These are phyloP conservation scores for Dioszegia aurantiaca DNA, from an alignment of 768 basidiomycete genomes.

Conservation along the genomic window DNA sequence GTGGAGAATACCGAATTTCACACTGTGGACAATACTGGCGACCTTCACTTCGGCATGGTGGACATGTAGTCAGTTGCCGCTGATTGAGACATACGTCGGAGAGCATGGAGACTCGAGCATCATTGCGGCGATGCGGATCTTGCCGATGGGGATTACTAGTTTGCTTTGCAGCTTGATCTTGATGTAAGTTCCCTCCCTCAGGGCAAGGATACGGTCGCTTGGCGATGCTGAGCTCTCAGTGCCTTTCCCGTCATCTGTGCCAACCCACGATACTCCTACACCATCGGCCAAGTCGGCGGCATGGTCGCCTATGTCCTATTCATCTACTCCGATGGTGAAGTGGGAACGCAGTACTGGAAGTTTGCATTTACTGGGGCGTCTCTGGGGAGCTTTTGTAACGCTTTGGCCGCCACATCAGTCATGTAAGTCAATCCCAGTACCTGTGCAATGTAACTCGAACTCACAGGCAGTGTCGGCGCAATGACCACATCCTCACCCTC, in stretches of 20 bases:
- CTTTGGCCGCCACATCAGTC: slow-evolving; percentile 24
- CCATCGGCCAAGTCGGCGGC: slow-evolving; percentile 61
- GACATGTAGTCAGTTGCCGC: slow-evolving; percentile 20
- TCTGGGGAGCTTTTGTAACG: slow-evolving; percentile 28
- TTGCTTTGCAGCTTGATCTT: slow-evolving; percentile 10
- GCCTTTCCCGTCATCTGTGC: slow-evolving; percentile 12
- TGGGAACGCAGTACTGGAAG: slow-evolving; percentile 31
- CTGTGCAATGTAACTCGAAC: not conserved
- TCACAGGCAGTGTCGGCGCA: slow-evolving; percentile 24
- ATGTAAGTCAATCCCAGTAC: not conserved
- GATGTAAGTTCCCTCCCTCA: slow-evolving; percentile 1
- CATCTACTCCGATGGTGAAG: slow-evolving; percentile 21
- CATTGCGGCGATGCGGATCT: slow-evolving; percentile 41
- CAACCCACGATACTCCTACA: slow-evolving; percentile 20
- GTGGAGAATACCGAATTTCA: slow-evolving; percentile 44
- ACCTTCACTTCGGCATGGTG: slow-evolving; percentile 35
- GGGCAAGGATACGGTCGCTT: not conserved
- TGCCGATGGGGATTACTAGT: slow-evolving; percentile 36
- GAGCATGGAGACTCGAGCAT: slow-evolving; percentile 30
- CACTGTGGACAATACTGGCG: slow-evolving; percentile 31
- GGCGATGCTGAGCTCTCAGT: not conserved
- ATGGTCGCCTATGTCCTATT: slow-evolving; percentile 60
- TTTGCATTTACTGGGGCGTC: slow-evolving; percentile 34
- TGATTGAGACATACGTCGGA: slow-evolving; percentile 27
- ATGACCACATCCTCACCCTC: slow-evolving; percentile 37